A percentile compares a stretch with the other conserved stretches of the same genome.
Conservation (phyloP, 371 early-diverging fungal genomes). For the Circinella umbellata region DNA sequence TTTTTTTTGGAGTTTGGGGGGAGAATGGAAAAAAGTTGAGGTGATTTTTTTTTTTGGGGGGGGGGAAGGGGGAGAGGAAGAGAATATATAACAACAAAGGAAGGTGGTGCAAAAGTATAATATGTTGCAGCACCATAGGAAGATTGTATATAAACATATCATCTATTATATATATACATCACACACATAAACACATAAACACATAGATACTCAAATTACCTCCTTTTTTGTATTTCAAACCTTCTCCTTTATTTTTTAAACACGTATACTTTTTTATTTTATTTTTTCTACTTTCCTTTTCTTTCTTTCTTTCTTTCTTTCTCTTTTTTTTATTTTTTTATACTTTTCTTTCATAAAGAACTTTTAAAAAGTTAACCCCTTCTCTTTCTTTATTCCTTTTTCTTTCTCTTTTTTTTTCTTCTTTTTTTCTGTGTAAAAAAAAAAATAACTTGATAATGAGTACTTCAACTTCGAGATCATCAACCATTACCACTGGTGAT, state of each 20-base stretch:
- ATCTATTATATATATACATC: no score
- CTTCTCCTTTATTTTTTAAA: constrained; percentile 13
- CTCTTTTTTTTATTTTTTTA: neutral
- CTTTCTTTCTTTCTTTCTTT: constrained; percentile 19
- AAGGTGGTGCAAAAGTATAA: no score
- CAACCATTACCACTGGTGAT: neutral
- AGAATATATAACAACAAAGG: no score
- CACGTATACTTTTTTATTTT: constrained; percentile 10
- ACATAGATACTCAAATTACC: constrained; percentile 11
- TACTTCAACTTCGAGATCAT: neutral
- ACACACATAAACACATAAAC: neutral
- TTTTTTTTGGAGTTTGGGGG: constrained; percentile 17
- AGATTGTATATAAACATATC: no score
- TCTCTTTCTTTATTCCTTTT: constrained; percentile 17
- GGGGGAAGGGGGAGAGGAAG: neutral
- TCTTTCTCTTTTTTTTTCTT: constrained; percentile 1
- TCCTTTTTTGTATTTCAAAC: constrained; percentile 15
- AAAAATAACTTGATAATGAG: neutral
- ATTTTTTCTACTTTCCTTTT: constrained; percentile 12
- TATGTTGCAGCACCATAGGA: no score
- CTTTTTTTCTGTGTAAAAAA: neutral
- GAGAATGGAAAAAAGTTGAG: neutral
- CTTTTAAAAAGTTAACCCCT: neutral
- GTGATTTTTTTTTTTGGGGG: neutral
- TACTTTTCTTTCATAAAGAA: no score